Evolutionary conservation across 2,329 filamentous ascomycete species (phyloP).

Genomic region (Didymella keratinophila): DNA sequence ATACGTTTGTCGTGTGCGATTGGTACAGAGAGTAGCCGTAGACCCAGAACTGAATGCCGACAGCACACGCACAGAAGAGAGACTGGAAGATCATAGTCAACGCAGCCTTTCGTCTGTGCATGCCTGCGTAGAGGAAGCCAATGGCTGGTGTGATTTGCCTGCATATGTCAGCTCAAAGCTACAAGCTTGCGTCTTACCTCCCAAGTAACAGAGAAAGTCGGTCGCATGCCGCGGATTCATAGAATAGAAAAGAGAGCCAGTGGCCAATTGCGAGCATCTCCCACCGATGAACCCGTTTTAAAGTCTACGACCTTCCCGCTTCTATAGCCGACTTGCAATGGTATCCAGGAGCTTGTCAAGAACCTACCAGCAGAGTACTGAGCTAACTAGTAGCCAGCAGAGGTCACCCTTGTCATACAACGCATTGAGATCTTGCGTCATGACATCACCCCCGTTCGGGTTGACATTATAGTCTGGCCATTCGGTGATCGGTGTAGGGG

Average conservation of each 20-base stretch:
- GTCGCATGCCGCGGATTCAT: not conserved
- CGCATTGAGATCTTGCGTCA: slow-evolving; percentile 56
- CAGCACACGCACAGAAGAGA: slow-evolving; percentile 57
- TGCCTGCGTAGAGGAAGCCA: slow-evolving; percentile 47
- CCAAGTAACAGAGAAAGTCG: not conserved
- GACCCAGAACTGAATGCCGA: slow-evolving; percentile 59
- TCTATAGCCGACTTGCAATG: not conserved
- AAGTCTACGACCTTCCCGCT: not conserved
- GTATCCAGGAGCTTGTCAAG: not conserved
- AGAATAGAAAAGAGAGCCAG: not conserved
- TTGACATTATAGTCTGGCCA: slow-evolving; percentile 54
- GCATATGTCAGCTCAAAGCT: slow-evolving; percentile 5
- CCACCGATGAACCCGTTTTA: not conserved
- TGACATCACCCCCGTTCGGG: slow-evolving; percentile 55
- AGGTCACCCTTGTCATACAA: slow-evolving; percentile 58
- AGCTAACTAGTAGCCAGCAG: slow-evolving; percentile 52
- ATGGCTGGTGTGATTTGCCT: slow-evolving; percentile 48
- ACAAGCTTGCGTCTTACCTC: not conserved
- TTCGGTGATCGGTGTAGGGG: slow-evolving; percentile 47
- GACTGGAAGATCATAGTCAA: slow-evolving; percentile 60
- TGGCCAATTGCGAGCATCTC: not conserved
- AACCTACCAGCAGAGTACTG: slow-evolving; percentile 42
- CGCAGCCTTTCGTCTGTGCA: slow-evolving; percentile 43
- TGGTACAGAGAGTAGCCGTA: slow-evolving; percentile 57
- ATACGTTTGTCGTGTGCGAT: slow-evolving; percentile 40